These are phyloP conservation scores for Xylaria polymorpha DNA, from an alignment of 2,329 filamentous ascomycete species.

Conservation along the genomic window DNA sequence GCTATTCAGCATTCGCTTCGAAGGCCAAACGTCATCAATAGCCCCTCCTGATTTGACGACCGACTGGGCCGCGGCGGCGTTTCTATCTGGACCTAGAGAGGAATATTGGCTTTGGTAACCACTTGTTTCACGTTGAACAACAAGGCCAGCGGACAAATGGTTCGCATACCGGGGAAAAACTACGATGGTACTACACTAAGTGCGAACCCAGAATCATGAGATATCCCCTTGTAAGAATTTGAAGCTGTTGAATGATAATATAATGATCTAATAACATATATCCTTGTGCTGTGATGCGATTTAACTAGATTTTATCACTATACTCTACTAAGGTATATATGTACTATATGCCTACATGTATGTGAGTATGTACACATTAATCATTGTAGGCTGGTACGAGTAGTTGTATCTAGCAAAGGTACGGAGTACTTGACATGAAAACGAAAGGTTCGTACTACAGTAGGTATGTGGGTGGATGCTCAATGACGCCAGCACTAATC, in stretches of 20 bases:
- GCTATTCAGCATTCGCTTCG: slow-evolving; percentile 16
- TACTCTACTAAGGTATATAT: not conserved
- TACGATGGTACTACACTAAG: slow-evolving; percentile 3
- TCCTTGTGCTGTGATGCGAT: not conserved
- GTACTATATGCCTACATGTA: too few relatives aligned
- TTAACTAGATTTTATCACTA: not conserved
- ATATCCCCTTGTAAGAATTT: not conserved
- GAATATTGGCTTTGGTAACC: slow-evolving; percentile 15
- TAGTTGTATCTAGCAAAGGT: not conserved
- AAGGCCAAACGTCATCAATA: slow-evolving; percentile 1
- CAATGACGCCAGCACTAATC: not conserved
- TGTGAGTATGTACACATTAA: too few relatives aligned
- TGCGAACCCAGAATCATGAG: not conserved
- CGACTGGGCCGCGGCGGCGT: not conserved
- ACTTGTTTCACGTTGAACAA: not conserved
- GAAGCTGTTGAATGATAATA: slow-evolving; percentile 18
- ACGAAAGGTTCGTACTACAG: not conserved
- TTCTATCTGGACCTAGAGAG: slow-evolving; percentile 2
- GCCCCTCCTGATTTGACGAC: slow-evolving; percentile 7
- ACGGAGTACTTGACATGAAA: too few relatives aligned
- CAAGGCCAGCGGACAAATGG: slow-evolving; percentile 2
- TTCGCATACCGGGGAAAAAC: not conserved
- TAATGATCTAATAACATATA: slow-evolving; percentile 11
- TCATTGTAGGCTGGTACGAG: too few relatives aligned
- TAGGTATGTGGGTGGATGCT: not conserved